A percentile compares a stretch with the other conserved stretches of the same genome.
Evolutionary conservation across 495 filamentous ascomycete genomes (phyloP).

Genomic region (Rostrohypoxylon terebratum): DNA sequence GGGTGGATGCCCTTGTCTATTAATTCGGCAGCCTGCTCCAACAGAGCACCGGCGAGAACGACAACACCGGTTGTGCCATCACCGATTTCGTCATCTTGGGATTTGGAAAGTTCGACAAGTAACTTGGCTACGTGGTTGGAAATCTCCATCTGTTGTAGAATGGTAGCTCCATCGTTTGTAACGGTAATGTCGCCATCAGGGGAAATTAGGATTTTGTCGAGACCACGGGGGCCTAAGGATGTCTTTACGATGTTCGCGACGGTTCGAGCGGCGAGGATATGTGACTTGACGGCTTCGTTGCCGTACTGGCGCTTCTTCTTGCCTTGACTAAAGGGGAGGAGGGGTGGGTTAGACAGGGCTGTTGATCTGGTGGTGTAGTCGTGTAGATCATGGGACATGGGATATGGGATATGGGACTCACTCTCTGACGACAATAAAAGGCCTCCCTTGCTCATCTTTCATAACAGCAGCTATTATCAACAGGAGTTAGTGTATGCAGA

Average conservation of each 20-base stretch:
- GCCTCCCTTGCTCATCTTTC: constrained; percentile 93
- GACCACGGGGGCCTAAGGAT: constrained; percentile 92
- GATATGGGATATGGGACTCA: no score
- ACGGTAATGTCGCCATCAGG: constrained; percentile 99
- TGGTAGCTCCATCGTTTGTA: constrained; percentile 98
- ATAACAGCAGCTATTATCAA: constrained; percentile 62
- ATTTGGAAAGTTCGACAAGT: constrained; percentile 97
- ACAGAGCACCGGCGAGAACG: constrained; percentile 91
- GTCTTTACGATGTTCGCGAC: constrained; percentile 98
- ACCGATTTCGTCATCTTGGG: constrained; percentile 98
- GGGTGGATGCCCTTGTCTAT: constrained; percentile 99
- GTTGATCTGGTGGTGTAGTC: background rate
- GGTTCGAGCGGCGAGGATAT: constrained; percentile 95
- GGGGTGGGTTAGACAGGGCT: constrained; percentile 20
- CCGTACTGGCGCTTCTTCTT: constrained; percentile 98
- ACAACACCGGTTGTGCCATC: constrained; percentile 99
- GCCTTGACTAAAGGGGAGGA: constrained; percentile 75
- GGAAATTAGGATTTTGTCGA: constrained; percentile 99
- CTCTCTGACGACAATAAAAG: constrained; percentile 99
- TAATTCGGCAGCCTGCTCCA: constrained; percentile 97
- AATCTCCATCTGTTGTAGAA: constrained; percentile 98
- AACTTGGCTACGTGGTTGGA: constrained; percentile 98
- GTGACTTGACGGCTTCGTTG: constrained; percentile 95
- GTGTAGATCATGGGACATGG: constrained; percentile 55
- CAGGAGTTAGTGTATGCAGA: constrained; percentile 33